These are phyloP conservation scores for Apiospora kogelbergensis DNA, from an alignment of 2,329 filamentous ascomycete species.

Conservation along the genomic window DNA sequence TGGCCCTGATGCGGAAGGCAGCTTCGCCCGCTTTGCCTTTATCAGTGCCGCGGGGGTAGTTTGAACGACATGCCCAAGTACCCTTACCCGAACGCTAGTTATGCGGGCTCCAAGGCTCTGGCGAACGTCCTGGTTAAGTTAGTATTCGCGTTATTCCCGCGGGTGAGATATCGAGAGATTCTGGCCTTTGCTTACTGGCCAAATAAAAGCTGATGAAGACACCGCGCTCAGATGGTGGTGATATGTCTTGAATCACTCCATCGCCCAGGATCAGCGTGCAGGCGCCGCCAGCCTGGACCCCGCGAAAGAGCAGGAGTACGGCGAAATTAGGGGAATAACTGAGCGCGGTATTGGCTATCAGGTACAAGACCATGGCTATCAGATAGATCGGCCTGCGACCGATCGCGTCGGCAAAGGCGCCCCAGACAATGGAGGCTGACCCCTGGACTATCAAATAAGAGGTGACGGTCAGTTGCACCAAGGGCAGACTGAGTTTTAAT, in stretches of 20 bases:
- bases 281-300: slow-evolving; percentile 47
- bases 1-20: no score
- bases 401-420: slow-evolving; percentile 44
- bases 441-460: slow-evolving; percentile 52
- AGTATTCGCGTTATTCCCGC: background rate
- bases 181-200: slow-evolving; percentile 20
- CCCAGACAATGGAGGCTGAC: slow-evolving; percentile 48
- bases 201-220: slow-evolving; percentile 31
- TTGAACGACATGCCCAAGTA: no score
- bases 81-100: no score
- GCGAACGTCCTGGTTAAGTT: no score
- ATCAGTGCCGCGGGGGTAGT: no score
- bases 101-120: no score
- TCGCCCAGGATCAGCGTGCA: slow-evolving; percentile 45
- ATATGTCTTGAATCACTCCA: slow-evolving; percentile 33
- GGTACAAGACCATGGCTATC: slow-evolving; percentile 46
- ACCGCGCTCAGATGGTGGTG: slow-evolving; percentile 27
- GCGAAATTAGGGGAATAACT: slow-evolving; percentile 42
- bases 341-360: slow-evolving; percentile 45
- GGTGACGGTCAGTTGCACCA: slow-evolving; percentile 41
- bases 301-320: slow-evolving; percentile 43
- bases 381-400: slow-evolving; percentile 46
- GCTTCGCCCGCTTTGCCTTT: no score
- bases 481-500: slow-evolving; percentile 27
- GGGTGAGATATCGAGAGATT: no score